Evolutionary conservation across 257 asterid genomes (phyloP), one percentile per base, ranked within the genome.

Genomic region (Paulownia fortunei): DNA sequence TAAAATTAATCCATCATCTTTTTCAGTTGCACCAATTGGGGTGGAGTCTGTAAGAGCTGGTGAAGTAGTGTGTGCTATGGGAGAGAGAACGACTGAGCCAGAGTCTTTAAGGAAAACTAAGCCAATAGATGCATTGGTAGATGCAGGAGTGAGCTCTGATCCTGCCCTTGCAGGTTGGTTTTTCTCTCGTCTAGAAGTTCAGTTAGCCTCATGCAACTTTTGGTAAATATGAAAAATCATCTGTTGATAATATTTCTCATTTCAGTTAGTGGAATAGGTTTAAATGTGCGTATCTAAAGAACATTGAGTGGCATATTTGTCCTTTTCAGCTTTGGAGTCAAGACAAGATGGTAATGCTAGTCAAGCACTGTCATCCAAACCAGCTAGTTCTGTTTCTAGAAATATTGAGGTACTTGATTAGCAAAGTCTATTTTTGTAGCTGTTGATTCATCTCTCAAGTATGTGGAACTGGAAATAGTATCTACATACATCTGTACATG

Each of bases 241-340:
- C 6, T 8, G 9, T 58, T 70, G 70, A 47, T 65, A 23, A 37
- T 8, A 21, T 68, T 49, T 66, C 41, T 62, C 2, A 19, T 19
- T 36, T 70, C 39, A 73, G 41, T 44, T 64, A 32, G 42, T 71
- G 71, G 47, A 78, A 63, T 75, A 72, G 66, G 18, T 61, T 37
- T 21, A 63, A 24, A 44, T 51, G 42, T 26, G 19, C 52, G 30
- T 60, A 24, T 69, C 39, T 13, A 13, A 61, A 47, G 46, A 70
- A 60, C 37, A 24, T 44, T 73, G 77, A 73, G 56, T 77, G 64
- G 75, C 23, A 34, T 37, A 0, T 60, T 61, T 74, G 74, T 10
- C 72, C 56, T 80, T 82, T 78, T 79, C 88, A 86, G 93, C 72
- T 82, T 74, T 78, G 78, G 89, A 87, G 82, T 77, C 81, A 4